Conservation (phyloP, 2,329 filamentous ascomycete species). For the Ampelomyces quisqualis region DNA sequence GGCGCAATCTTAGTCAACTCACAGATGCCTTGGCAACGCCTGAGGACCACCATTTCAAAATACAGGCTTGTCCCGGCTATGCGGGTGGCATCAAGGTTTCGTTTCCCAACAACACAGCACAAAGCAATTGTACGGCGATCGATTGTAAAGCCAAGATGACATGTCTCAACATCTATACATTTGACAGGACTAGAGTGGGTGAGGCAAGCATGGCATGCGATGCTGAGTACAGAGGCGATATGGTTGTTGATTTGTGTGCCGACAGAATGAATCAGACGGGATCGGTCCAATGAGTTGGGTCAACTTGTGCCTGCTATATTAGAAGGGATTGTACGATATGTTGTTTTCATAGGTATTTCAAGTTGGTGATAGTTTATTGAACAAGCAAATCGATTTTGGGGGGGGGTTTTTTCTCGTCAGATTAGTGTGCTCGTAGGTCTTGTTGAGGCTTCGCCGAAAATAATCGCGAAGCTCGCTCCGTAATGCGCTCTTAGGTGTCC, state of each 20-base stretch:
- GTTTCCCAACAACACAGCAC: slow-evolving; percentile 5
- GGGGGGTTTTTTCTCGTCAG: no score
- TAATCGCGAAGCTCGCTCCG: no score
- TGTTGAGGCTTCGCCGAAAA: no score
- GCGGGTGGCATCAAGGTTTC: slow-evolving; percentile 11
- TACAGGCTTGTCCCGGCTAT: slow-evolving; percentile 20
- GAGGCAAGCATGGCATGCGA: slow-evolving; percentile 18
- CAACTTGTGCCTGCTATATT: no score
- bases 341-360: no score
- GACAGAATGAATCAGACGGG: no score
- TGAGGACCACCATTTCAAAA: slow-evolving; percentile 8
- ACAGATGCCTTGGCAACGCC: slow-evolving; percentile 11
- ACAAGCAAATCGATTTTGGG: no score
- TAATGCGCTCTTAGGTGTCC: no score
- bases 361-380: no score
- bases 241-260: slow-evolving; percentile 14
- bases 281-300: no score
- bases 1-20: not conserved
- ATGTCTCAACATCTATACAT: slow-evolving; percentile 17
- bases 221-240: slow-evolving; percentile 16
- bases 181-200: slow-evolving; percentile 14
- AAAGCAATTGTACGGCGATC: slow-evolving; percentile 12
- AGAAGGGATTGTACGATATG: no score
- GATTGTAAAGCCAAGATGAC: slow-evolving; percentile 9
- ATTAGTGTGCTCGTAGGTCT: no score